Percentiles rank a stretch among this genome's conserved stretches.
Evolutionary conservation across 768 basidiomycete species (phyloP).

Genomic region (Lentinula detonsa): DNA sequence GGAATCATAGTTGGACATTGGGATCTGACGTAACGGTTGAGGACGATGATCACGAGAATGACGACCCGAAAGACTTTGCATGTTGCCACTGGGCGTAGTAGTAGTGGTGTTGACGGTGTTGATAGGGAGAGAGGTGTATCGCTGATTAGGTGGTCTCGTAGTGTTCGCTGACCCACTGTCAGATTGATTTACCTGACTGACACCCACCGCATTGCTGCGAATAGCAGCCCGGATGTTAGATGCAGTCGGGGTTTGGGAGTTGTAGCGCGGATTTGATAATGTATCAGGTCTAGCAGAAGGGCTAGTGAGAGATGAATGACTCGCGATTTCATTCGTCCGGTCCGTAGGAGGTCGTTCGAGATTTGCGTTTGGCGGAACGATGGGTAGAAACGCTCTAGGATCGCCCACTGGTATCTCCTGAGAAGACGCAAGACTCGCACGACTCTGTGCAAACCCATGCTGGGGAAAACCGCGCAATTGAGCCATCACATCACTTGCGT

Average conservation of each 20-base stretch:
- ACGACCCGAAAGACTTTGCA: background rate
- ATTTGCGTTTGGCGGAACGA: background rate
- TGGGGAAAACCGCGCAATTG: background rate
- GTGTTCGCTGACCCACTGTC: background rate
- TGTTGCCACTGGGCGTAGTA: background rate
- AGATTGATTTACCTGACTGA: background rate
- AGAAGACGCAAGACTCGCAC: background rate
- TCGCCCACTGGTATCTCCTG: background rate
- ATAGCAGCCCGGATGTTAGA: background rate
- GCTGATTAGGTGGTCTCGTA: background rate
- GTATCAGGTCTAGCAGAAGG: background rate
- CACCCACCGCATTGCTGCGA: background rate
- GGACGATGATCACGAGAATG: background rate
- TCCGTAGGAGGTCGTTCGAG: background rate
- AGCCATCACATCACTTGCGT: constrained; percentile 3
- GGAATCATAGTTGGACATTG: background rate
- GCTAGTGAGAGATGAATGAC: background rate
- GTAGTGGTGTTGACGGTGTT: background rate
- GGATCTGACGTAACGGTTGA: background rate
- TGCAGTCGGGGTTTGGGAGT: background rate
- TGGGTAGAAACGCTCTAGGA: background rate
- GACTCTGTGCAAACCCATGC: background rate
- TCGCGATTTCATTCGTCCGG: background rate
- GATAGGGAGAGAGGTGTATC: background rate
- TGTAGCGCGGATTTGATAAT: background rate